Base-by-base conservation (phyloP, 2,329 filamentous ascomycete genomes). In the Colletotrichum liaoningense region DNA sequence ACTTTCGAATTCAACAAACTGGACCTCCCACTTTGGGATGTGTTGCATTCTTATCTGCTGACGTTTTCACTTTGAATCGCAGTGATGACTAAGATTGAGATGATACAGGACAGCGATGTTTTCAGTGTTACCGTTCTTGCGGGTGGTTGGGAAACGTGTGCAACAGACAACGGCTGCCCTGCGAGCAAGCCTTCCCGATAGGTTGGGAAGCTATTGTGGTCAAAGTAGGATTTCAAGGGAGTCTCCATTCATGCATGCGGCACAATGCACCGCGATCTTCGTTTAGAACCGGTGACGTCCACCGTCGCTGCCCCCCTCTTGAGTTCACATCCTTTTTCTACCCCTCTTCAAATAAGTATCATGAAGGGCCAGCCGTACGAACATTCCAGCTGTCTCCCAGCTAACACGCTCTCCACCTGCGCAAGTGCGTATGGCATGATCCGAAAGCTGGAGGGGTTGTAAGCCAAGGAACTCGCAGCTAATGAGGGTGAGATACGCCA, bases 41-140 rank as follows among this genome's bases (percentile, higher is more conserved):
- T 64, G 60, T 64, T 35, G 30, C 59, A 62, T 49, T 35, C 33
- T 28, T 12, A 38, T 26, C 28, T 30, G 16, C 35, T 8, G 52
- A 16, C 57, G 35, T 67, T 72, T 49, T 63, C 62, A 72, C 30
- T 28, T 28, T 63, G 56, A 59, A 19, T 56, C 52, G n/a, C 60
- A 16, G 9, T 54, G 62, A 67, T 74, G 62, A 74, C 62, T 72
- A 72, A 74, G 67, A 67, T 38, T 62, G 63, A 72, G 38, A n/a
- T 74, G 49, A 58, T 22, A 24, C 46, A 67, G 35, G n/a, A 57
- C 24, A 38, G 4, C 16, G 63, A 57, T 72, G 72, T 38, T 72
- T 73, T 70, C 70, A 69, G 70, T 55, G 55, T 14, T 35, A 58
- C 24, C 42, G 33, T 73, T 64, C 33, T 65, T 19, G 4, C 16